These are phyloP conservation scores for Citrus medica DNA, from an alignment of 345 rosid genomes.

Conservation along the genomic window DNA sequence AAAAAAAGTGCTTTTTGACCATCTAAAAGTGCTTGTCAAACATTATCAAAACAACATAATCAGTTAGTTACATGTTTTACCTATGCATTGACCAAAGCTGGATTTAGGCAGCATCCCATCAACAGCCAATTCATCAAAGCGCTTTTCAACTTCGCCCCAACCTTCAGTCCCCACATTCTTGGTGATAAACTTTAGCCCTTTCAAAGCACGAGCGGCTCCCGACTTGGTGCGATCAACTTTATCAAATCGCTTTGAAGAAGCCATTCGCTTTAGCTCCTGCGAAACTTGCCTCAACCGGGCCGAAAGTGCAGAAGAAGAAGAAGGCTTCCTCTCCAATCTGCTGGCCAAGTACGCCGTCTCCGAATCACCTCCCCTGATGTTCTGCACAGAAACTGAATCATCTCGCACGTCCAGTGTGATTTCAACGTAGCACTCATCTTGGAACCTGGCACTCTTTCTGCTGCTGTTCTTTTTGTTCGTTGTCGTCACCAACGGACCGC, in stretches of 20 bases:
- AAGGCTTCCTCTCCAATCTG: conserved; percentile 29
- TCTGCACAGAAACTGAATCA: conserved; percentile 42
- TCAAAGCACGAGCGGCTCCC: conserved; percentile 64
- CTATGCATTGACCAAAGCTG: conserved; percentile 69
- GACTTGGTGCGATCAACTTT: conserved; percentile 54
- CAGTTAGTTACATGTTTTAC: conserved; percentile 19
- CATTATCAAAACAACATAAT: too few relatives aligned
- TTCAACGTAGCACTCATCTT: conserved; percentile 37
- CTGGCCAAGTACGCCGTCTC: conserved; percentile 40
- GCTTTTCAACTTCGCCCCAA: conserved; percentile 56
- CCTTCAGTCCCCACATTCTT: conserved; percentile 42
- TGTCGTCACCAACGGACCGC: conserved; percentile 32
- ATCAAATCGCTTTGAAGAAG: conserved; percentile 37
- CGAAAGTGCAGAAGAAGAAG: conserved; percentile 34
- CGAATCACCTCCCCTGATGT: conserved; percentile 35
- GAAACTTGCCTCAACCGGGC: conserved; percentile 47
- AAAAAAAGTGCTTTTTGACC: not conserved
- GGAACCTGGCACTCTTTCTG: conserved; percentile 41
- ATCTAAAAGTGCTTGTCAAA: not conserved
- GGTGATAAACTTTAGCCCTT: conserved; percentile 62
- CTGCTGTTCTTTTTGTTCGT: conserved; percentile 22
- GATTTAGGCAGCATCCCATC: conserved; percentile 56
- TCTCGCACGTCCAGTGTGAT: conserved; percentile 52
- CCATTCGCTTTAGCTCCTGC: conserved; percentile 49
- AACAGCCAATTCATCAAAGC: conserved; percentile 49